These are phyloP conservation scores for Solanum pinnatisectum DNA, from an alignment of 257 asterid genomes.

Conservation along the genomic window DNA sequence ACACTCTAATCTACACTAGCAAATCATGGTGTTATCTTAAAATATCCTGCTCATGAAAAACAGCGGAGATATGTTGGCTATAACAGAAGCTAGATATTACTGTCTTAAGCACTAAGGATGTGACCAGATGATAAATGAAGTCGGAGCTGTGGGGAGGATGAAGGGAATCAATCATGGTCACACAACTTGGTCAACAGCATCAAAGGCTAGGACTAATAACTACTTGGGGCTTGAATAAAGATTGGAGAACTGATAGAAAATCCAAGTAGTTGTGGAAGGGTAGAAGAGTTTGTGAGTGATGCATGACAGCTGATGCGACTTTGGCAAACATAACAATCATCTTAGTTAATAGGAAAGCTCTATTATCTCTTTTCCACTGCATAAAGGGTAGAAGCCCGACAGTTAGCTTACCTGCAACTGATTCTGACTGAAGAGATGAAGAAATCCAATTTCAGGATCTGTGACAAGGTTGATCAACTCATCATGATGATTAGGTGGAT, in stretches of 20 bases:
- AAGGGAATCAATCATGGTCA: neutral
- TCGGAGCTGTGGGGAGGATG: neutral
- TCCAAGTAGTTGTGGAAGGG: neutral
- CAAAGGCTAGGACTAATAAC: neutral
- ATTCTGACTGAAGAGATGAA: slow-evolving; percentile 81
- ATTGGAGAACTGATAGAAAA: neutral
- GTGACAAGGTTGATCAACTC: slow-evolving; percentile 70
- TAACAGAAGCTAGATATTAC: neutral
- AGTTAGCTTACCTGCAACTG: slow-evolving; percentile 69
- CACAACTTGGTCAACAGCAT: neutral
- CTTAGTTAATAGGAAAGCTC: neutral
- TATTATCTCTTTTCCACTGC: neutral
- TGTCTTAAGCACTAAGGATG: neutral
- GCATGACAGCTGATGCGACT: neutral
- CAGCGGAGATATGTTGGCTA: neutral
- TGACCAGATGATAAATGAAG: neutral
- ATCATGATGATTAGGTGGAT: slow-evolving; percentile 57
- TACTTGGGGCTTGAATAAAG: neutral
- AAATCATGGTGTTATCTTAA: neutral
- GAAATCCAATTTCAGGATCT: slow-evolving; percentile 60
- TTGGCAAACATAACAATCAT: neutral
- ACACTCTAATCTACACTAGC: neutral
- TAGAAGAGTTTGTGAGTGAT: neutral
- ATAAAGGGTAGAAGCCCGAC: neutral
- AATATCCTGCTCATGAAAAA: neutral